Percentiles rank a stretch among this genome's conserved stretches.
Evolutionary conservation across 495 filamentous ascomycete genomes (phyloP).

Genomic region (Trichoderma reesei): DNA sequence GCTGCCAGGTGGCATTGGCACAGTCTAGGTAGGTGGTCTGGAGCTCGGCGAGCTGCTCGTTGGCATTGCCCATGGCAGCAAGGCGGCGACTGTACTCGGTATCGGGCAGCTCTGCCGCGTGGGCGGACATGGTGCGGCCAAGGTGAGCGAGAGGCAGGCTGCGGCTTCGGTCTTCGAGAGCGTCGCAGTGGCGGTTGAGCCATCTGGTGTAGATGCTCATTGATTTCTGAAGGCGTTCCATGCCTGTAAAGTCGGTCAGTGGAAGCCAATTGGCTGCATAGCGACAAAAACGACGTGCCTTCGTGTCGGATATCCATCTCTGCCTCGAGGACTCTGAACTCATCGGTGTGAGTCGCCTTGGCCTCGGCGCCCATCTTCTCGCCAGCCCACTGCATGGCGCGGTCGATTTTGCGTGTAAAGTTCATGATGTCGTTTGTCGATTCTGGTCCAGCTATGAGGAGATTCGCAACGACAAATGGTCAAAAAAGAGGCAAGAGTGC

Average conservation of each 20-base stretch:
- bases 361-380: conserved; percentile 93
- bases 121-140: conserved; percentile 77
- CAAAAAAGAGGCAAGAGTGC: neutral
- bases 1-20: conserved; percentile 82
- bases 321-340: conserved; percentile 85
- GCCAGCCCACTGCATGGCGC: conserved; percentile 96
- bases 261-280: conserved; percentile 12
- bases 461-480: neutral
- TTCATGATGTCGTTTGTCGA: conserved; percentile 51
- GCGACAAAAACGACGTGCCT: conserved; percentile 42
- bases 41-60: conserved; percentile 77
- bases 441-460: neutral
- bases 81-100: conserved; percentile 91
- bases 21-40: conserved; percentile 79
- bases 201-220: conserved; percentile 88
- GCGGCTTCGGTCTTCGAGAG: conserved; percentile 73
- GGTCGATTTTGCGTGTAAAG: conserved; percentile 91
- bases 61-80: conserved; percentile 68
- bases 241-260: conserved; percentile 43
- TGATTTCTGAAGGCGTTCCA: conserved; percentile 84
- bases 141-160: conserved; percentile 69
- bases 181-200: conserved; percentile 74
- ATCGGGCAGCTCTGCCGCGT: conserved; percentile 88
- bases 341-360: conserved; percentile 80
- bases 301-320: conserved; percentile 92